Evolutionary conservation across 805 yeast species (phyloP).

Genomic region (Zygosaccharomyces rouxii): DNA sequence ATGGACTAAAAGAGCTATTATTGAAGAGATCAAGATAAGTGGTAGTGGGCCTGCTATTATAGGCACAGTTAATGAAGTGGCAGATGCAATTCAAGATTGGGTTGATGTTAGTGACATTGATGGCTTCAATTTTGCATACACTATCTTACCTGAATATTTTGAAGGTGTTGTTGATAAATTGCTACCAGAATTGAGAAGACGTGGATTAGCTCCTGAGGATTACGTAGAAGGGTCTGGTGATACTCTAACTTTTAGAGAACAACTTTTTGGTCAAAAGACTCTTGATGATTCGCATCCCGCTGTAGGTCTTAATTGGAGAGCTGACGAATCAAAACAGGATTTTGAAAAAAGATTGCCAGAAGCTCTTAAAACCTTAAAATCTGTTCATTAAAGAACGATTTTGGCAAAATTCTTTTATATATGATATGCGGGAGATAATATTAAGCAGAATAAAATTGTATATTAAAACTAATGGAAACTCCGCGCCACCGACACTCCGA

Average conservation of each 20-base stretch:
- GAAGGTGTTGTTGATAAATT: constrained; percentile 38
- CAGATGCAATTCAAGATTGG: constrained; percentile 40
- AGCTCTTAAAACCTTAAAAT: constrained; percentile 3
- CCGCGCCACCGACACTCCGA: too few species aligned
- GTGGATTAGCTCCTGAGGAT: constrained; percentile 38
- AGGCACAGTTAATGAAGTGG: constrained; percentile 40
- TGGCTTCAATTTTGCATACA: constrained; percentile 43
- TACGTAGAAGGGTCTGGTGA: constrained; percentile 26
- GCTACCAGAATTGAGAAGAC: constrained; percentile 37
- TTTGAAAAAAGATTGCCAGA: constrained; percentile 22
- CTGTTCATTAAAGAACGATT: neutral
- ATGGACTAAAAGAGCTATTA: constrained; percentile 27
- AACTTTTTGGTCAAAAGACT: constrained; percentile 30
- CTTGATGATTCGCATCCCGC: constrained; percentile 23
- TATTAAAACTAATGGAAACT: too few species aligned
- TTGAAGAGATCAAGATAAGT: constrained; percentile 31
- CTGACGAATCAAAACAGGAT: constrained; percentile 28
- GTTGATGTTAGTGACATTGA: constrained; percentile 39
- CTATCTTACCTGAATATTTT: constrained; percentile 36
- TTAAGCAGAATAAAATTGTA: too few species aligned
- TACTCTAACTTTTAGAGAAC: constrained; percentile 35
- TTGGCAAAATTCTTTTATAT: too few species aligned
- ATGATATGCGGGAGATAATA: too few species aligned
- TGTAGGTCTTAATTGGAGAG: constrained; percentile 19
- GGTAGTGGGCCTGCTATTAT: constrained; percentile 31